A percentile compares a stretch with the other conserved stretches of the same genome.
Conservation (phyloP, 306 rosid genomes). For the Alnus glutinosa region DNA sequence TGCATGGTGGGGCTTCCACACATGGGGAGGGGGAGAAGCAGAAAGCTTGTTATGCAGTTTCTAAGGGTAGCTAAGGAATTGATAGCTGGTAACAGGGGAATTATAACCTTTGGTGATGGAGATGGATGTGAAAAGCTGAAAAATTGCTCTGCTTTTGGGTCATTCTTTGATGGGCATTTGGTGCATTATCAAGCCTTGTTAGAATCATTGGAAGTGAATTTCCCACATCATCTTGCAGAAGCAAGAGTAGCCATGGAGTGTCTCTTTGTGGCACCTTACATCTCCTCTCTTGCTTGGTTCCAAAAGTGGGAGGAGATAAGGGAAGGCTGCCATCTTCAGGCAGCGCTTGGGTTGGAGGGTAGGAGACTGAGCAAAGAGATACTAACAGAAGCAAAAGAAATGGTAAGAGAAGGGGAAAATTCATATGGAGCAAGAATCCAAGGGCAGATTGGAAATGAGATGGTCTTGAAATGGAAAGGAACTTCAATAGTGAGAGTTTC, state of each 20-base stretch:
- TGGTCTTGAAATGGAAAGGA: constrained; percentile 54
- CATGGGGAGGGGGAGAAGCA: constrained; percentile 44
- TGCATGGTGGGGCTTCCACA: constrained; percentile 53
- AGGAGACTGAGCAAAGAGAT: constrained; percentile 41
- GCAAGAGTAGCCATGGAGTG: constrained; percentile 57
- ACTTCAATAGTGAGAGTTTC: constrained; percentile 55
- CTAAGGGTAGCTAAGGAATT: constrained; percentile 47
- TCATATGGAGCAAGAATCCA: constrained; percentile 44
- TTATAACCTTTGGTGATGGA: constrained; percentile 57
- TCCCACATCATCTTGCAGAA: constrained; percentile 40
- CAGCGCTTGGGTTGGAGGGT: constrained; percentile 36
- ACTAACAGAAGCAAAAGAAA: constrained; percentile 47
- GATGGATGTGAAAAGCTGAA: constrained; percentile 38
- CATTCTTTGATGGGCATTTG: constrained; percentile 52
- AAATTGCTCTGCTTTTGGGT: constrained; percentile 37
- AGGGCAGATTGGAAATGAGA: constrained; percentile 42
- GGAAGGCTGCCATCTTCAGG: constrained; percentile 13
- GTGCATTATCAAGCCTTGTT: constrained; percentile 54
- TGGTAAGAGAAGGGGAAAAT: constrained; percentile 37
- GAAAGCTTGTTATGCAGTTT: constrained; percentile 43
- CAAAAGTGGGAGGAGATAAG: constrained; percentile 47
- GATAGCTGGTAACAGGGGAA: constrained; percentile 38
- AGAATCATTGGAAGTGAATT: constrained; percentile 48
- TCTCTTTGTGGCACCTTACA: constrained; percentile 50
- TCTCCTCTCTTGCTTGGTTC: constrained; percentile 49